Evolutionary conservation across 331 rosid genomes (phyloP), one percentile per base, ranked within the genome.

Genomic region (Quercus lobata): DNA sequence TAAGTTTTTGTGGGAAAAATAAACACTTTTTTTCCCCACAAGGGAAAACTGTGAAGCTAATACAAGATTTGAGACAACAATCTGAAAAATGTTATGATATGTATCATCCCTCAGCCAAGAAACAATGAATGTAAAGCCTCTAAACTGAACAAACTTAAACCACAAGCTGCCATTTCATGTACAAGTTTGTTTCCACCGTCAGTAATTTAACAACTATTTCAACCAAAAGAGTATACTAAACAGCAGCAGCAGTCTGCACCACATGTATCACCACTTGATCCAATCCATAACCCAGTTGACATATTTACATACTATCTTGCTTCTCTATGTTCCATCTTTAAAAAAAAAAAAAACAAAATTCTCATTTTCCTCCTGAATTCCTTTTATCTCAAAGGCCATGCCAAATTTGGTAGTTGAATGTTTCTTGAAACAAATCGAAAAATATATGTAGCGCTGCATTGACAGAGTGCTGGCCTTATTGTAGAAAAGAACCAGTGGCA

Each of bases 291-390:
- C 75, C 69, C 85, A 74, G 71, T 75, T 73, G 83, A 83, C 30
- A 83, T 91, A 91, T 93, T 84, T 93, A 91, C 97, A 88, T 69
- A 89, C 86, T 81, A 76, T 83, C 84, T 77, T 71, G 87, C 82
- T 84, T 80, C 84, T 83, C 89, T 85, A 86, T 78, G 83, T 82
- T 62, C 82, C 44, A 35, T 35, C 44, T 35, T 35, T 35, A 0
- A 1, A 6, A 35, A 6, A 5, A 34, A 34, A 1, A 35, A 77
- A 53, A 69, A 76, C 88, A 83, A 85, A 70, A 71, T 82, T 30
- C 58, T 69, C 68, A 24, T 79, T 83, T 83, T 70, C 79, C 69
- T 78, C 77, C 54, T 35, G 72, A 69, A 14, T 34, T 75, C 77
- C 72, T 68, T 69, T 76, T 79, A 6, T 83, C 80, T 69, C 24